Percentiles rank a stretch among this genome's conserved stretches.
Evolutionary conservation across 2,329 filamentous ascomycete species (phyloP).

Genomic region (Colletotrichum liaoningense): DNA sequence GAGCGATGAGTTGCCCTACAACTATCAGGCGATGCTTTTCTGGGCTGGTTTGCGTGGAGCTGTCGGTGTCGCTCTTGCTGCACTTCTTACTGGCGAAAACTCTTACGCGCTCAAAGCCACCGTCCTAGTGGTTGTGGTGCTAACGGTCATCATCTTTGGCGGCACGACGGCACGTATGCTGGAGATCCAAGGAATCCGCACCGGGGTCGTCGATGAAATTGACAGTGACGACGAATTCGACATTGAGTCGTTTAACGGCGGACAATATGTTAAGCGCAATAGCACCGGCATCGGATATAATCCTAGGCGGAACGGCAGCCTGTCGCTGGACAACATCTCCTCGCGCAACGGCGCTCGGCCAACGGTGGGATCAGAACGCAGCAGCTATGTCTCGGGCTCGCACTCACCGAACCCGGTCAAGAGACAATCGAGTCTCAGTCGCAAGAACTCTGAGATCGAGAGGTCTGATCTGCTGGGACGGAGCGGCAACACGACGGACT

Average conservation of each 20-base stretch:
- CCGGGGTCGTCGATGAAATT: conserved; percentile 94
- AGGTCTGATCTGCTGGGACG: conserved; percentile 66
- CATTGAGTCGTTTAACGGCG: conserved; percentile 80
- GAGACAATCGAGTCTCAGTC: conserved; percentile 61
- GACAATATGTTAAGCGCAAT: conserved; percentile 84
- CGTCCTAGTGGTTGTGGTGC: conserved; percentile 95
- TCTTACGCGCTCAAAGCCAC: conserved; percentile 88
- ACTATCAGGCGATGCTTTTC: conserved; percentile 99
- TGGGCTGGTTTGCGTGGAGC: conserved; percentile 97
- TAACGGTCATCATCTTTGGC: conserved; percentile 98
- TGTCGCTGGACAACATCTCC: conserved; percentile 66
- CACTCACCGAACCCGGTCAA: conserved; percentile 58
- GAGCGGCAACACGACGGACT: conserved; percentile 60
- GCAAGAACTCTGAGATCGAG: conserved; percentile 65
- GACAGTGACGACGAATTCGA: conserved; percentile 99
- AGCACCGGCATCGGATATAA: conserved; percentile 82
- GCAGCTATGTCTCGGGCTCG: conserved; percentile 65
- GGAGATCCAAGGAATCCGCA: conserved; percentile 95
- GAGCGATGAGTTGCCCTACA: conserved; percentile 89
- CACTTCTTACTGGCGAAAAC: conserved; percentile 85
- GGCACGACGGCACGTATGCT: conserved; percentile 98
- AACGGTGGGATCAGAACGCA: conserved; percentile 38
- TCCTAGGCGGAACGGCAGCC: conserved; percentile 73
- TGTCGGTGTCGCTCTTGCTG: conserved; percentile 93
- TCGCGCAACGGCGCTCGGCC: conserved; percentile 36